These are phyloP conservation scores for Pseudonectria foliicola DNA, from an alignment of 2,329 filamentous ascomycete species.

Conservation along the genomic window DNA sequence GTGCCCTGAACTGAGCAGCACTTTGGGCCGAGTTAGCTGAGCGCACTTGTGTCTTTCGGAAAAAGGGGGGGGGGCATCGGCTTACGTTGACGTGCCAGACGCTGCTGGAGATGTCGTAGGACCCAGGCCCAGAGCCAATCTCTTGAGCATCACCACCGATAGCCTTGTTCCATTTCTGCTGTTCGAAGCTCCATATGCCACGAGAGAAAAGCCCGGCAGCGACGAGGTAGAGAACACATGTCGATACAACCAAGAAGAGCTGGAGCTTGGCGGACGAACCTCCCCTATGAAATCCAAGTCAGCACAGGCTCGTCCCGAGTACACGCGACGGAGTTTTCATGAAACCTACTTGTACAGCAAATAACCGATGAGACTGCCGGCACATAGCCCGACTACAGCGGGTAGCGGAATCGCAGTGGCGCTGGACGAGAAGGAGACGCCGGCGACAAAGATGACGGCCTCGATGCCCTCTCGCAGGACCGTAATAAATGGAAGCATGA, in stretches of 20 bases:
- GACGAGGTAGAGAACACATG: slow-evolving; percentile 77
- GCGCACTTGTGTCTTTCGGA: not conserved
- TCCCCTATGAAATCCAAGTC: slow-evolving; percentile 24
- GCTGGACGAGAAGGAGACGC: slow-evolving; percentile 69
- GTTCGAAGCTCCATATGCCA: slow-evolving; percentile 67
- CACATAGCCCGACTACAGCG: slow-evolving; percentile 62
- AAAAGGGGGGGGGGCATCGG: slow-evolving; percentile 30
- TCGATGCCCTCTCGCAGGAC: slow-evolving; percentile 83
- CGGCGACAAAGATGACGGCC: slow-evolving; percentile 78
- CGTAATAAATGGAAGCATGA: slow-evolving; percentile 77
- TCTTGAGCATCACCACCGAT: slow-evolving; percentile 51
- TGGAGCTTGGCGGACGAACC: slow-evolving; percentile 45
- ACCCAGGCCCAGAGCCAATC: slow-evolving; percentile 56
- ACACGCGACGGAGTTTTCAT: not conserved
- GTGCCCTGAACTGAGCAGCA: slow-evolving; percentile 64
- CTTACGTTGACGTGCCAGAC: slow-evolving; percentile 78
- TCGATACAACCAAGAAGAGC: slow-evolving; percentile 73
- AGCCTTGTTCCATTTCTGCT: slow-evolving; percentile 59
- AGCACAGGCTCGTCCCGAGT: not conserved
- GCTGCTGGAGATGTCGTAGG: slow-evolving; percentile 69
- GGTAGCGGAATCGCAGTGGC: slow-evolving; percentile 72
- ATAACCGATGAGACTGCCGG: slow-evolving; percentile 62
- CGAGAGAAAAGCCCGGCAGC: slow-evolving; percentile 76
- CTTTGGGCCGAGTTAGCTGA: slow-evolving; percentile 36
- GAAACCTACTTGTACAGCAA: slow-evolving; percentile 66